These are phyloP conservation scores for Polyporus tsugae DNA, from an alignment of 1,284 basidiomycete genomes.

Conservation along the genomic window DNA sequence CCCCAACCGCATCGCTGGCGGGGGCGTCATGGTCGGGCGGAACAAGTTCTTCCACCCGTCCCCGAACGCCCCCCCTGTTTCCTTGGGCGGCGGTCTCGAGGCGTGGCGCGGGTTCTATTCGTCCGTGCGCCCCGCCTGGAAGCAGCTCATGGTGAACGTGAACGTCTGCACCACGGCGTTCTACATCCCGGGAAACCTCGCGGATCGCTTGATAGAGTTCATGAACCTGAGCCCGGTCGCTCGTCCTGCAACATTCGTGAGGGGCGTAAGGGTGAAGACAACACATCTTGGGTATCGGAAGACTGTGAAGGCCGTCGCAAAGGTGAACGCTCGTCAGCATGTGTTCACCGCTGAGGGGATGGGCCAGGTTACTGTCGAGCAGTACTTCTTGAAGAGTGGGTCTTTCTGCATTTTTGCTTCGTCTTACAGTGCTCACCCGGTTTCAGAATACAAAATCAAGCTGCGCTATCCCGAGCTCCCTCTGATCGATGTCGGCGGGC, in stretches of 20 bases:
- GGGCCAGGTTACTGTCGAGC: slow-evolving; percentile 61
- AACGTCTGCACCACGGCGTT: slow-evolving; percentile 83
- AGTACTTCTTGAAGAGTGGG: slow-evolving; percentile 71
- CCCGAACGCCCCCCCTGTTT: slow-evolving; percentile 48
- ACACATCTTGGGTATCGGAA: slow-evolving; percentile 67
- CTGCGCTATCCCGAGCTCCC: slow-evolving; percentile 60
- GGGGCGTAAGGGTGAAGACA: slow-evolving; percentile 65
- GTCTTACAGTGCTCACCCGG: neutral
- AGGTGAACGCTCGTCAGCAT: slow-evolving; percentile 56
- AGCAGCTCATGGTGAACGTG: slow-evolving; percentile 81
- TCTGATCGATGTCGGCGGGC: slow-evolving; percentile 69
- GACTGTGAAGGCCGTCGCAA: slow-evolving; percentile 61
- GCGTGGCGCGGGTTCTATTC: slow-evolving; percentile 80
- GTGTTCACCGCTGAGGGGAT: slow-evolving; percentile 63
- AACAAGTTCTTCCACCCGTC: slow-evolving; percentile 80
- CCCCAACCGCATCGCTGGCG: slow-evolving; percentile 63
- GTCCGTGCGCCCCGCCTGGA: slow-evolving; percentile 75
- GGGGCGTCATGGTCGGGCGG: slow-evolving; percentile 75
- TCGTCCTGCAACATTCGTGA: slow-evolving; percentile 59
- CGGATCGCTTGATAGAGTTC: slow-evolving; percentile 63
- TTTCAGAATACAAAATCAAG: slow-evolving; percentile 62
- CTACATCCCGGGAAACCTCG: slow-evolving; percentile 70
- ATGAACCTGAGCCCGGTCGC: slow-evolving; percentile 58
- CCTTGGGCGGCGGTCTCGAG: slow-evolving; percentile 69
- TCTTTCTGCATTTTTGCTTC: neutral